Conservation (phyloP, 805 yeast genomes). For the Barnettozyma californica region DNA sequence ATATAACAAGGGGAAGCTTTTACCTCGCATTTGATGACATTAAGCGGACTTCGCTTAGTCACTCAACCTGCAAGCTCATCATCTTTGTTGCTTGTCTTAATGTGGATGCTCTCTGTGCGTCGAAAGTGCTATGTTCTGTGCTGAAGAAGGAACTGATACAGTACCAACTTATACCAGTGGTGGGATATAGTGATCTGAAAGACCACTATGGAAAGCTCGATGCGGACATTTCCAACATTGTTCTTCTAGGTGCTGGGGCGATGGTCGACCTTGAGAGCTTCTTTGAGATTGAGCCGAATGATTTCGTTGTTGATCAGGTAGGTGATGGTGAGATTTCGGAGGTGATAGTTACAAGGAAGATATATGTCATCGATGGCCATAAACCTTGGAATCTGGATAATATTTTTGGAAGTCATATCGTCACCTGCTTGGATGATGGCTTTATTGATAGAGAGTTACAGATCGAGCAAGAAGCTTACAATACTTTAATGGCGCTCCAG, state of each 20-base stretch:
- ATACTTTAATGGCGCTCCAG: conserved; percentile 39
- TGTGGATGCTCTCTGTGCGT: conserved; percentile 88
- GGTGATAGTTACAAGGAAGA: conserved; percentile 43
- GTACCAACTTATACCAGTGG: conserved; percentile 85
- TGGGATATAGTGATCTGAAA: conserved; percentile 80
- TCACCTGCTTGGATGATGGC: conserved; percentile 87
- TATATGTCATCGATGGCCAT: conserved; percentile 86
- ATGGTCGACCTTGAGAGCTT: conserved; percentile 78
- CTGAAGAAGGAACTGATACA: conserved; percentile 80
- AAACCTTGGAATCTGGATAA: conserved; percentile 97
- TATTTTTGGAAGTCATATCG: conserved; percentile 72
- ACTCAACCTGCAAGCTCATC: conserved; percentile 78
- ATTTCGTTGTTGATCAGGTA: conserved; percentile 30
- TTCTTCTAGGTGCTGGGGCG: conserved; percentile 91
- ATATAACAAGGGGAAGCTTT: conserved; percentile 66
- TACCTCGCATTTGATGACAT: conserved; percentile 63
- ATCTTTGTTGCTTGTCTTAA: conserved; percentile 86
- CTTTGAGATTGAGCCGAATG: conserved; percentile 55
- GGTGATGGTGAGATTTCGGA: conserved; percentile 21
- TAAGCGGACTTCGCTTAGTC: conserved; percentile 69
- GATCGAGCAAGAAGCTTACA: conserved; percentile 59
- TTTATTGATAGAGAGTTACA: conserved; percentile 52
- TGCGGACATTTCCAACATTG: conserved; percentile 65
- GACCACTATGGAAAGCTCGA: conserved; percentile 61
- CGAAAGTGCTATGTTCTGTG: conserved; percentile 64